Conservation (phyloP, 2,329 filamentous ascomycete species). For the Ceratocystis lukuohia region DNA sequence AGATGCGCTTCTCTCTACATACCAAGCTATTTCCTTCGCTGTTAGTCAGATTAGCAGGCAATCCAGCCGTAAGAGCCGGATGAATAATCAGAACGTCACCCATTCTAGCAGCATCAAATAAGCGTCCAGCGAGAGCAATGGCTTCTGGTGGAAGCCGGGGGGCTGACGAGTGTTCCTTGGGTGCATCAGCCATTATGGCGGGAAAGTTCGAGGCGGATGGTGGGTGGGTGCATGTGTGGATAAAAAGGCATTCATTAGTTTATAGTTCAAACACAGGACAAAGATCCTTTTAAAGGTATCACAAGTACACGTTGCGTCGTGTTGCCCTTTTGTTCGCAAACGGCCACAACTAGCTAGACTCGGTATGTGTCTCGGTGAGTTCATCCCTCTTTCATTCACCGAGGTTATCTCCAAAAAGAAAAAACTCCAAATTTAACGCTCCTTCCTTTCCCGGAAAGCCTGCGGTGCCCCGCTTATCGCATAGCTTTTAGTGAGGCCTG, state of each 20-base stretch:
- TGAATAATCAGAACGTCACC: conserved; percentile 46
- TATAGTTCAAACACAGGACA: no score
- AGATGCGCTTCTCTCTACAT: conserved; percentile 22
- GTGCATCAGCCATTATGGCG: neutral
- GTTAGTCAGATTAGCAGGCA: conserved; percentile 59
- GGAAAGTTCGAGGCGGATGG: neutral
- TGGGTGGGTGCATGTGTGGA: neutral
- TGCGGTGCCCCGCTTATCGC: neutral
- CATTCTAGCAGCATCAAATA: conserved; percentile 53
- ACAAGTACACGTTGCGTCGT: no score
- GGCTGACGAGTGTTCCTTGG: neutral
- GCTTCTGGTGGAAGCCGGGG: conserved; percentile 44
- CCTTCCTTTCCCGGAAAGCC: neutral
- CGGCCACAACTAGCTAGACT: neutral
- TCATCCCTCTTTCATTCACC: neutral
- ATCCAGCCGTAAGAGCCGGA: conserved; percentile 49
- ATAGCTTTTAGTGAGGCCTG: neutral
- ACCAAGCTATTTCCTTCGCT: conserved; percentile 59
- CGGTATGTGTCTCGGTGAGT: neutral
- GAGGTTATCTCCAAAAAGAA: neutral
- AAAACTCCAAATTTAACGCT: neutral
- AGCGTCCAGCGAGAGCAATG: conserved; percentile 49
- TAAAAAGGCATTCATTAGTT: no score
- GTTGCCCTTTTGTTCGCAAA: neutral
- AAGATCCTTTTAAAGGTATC: no score